Base-by-base conservation (phyloP, 805 yeast species). In the Starmerella davenportii region DNA sequence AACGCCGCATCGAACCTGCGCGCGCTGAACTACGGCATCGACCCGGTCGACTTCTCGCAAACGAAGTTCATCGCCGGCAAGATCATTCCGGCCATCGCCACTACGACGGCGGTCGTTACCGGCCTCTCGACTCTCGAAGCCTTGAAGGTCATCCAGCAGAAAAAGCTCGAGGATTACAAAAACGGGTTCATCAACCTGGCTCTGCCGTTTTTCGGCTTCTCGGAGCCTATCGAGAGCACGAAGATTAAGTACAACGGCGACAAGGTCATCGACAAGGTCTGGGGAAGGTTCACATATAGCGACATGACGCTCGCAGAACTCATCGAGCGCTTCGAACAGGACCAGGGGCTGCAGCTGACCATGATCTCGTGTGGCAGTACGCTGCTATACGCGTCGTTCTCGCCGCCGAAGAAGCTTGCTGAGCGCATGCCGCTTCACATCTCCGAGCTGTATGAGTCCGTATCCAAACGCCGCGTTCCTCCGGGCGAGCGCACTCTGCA, bases 61-160 rank as follows among this genome's bases (percentile, higher is more conserved):
- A 90, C 98, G 29, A 90, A 90, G 64, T 82, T 87, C 53, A 87
- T 90, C 57, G 99, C 99, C 5, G 99, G 99, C 35, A 76, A 92
- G 61, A 90, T 90, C 49, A 90, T 90, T 49, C 99, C 99, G 14
- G 98, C 98, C 17, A 90, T 90, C 64, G 98, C 98, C 28, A 90
- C 99, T 2, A 90, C 99, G 1, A 90, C 99, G n/a, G 93, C 95
- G 8, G 64, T 85, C 49, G 98, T 90, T 18, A 81, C 98, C 5
- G 99, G 99, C 35, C 66, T 90, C 52, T 92, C 84, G 19, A 80
- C 92, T 52, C 63, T 90, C 48, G 99, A 90, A 61, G 65, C 87
- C 41, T 79, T 80, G 65, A 90, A 90, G 64, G 87, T 90, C 46
- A 80, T 74, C 34, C 92, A 77, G 52, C 69, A 70, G 14, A 73